A percentile compares a stretch with the other conserved stretches of the same genome.
phyloP scores from a whole-genome alignment of 148 eudicot species.

The Mesembryanthemum crystallinum region DNA sequence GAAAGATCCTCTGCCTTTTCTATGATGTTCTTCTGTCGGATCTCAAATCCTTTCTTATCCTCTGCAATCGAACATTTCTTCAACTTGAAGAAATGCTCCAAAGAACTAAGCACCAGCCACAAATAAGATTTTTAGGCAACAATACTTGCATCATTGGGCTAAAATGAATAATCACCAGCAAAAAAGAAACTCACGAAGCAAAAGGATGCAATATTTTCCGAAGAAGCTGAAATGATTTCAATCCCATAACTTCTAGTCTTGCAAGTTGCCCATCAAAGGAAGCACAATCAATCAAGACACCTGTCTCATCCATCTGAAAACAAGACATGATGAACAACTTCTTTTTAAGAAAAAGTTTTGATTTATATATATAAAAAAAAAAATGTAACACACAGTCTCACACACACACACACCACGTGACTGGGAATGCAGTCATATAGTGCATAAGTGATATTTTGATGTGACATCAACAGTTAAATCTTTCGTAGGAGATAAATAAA shows the following conservation, averaged over 20 bases:
- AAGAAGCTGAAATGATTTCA: conserved; percentile 54
- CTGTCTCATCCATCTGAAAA: conserved; percentile 49
- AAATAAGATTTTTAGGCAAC: not conserved
- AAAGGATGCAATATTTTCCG: conserved; percentile 62
- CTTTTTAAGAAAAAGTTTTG: not conserved
- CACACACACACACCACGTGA: not conserved
- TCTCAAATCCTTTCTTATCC: conserved; percentile 25
- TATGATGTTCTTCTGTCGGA: conserved; percentile 30
- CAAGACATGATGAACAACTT: conserved; percentile 2
- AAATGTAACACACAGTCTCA: not conserved
- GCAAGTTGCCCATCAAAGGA: conserved; percentile 78
- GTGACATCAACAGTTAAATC: not conserved
- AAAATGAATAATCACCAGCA: not conserved
- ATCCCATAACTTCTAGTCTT: conserved; percentile 77
- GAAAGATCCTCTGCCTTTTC: conserved; percentile 42
- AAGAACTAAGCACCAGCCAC: conserved; percentile 35
- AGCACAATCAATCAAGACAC: conserved; percentile 45
- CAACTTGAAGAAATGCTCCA: conserved; percentile 31
- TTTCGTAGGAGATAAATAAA: not conserved
- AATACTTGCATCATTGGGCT: not conserved
- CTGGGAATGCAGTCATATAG: too few species aligned
- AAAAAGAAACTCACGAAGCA: conserved; percentile 45
- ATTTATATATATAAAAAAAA: not conserved
- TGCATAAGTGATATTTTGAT: too few species aligned
- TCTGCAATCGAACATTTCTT: conserved; percentile 33